phyloP scores from a whole-genome alignment of 1,284 basidiomycete genomes.

The Mrakiaceae sp. region DNA sequence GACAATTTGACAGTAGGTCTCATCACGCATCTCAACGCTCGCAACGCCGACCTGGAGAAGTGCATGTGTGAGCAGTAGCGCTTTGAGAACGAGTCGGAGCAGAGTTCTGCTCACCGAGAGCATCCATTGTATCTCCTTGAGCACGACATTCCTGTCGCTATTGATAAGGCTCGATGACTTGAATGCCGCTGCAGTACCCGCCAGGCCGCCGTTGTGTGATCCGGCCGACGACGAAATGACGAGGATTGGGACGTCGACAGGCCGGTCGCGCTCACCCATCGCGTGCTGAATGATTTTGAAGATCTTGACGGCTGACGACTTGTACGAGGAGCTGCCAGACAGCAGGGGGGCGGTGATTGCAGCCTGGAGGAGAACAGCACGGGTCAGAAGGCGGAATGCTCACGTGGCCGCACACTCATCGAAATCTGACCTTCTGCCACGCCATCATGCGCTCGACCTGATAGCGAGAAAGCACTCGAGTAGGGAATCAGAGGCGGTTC shows the following conservation, averaged over 20 bases:
- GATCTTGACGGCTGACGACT: constrained; percentile 63
- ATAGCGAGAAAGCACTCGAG: no score
- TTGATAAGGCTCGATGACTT: not conserved
- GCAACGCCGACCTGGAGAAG: constrained; percentile 42
- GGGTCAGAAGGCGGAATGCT: constrained; percentile 5
- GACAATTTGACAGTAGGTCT: constrained; percentile 82
- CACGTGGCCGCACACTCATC: not conserved
- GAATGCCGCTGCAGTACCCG: no score
- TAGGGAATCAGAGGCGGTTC: not conserved
- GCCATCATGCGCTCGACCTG: constrained; percentile 66
- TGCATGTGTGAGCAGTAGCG: no score
- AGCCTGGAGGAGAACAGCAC: constrained; percentile 31
- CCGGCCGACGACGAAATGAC: constrained; percentile 12
- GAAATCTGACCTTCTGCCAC: constrained; percentile 60
- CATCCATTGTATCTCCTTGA: constrained; percentile 79
- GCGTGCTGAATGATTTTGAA: constrained; percentile 83
- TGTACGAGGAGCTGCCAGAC: constrained; percentile 49
- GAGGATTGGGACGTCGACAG: constrained; percentile 24
- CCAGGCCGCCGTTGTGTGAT: no score
- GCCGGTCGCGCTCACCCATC: constrained; percentile 75
- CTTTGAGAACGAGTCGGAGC: no score
- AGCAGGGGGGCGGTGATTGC: constrained; percentile 62
- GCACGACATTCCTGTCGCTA: constrained; percentile 35
- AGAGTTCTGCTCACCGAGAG: constrained; percentile 42
- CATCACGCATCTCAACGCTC: constrained; percentile 72